Evolutionary conservation across 2,329 filamentous ascomycete genomes (phyloP), one percentile per base, ranked within the genome.

Genomic region (Endoconidiophora laricicola): DNA sequence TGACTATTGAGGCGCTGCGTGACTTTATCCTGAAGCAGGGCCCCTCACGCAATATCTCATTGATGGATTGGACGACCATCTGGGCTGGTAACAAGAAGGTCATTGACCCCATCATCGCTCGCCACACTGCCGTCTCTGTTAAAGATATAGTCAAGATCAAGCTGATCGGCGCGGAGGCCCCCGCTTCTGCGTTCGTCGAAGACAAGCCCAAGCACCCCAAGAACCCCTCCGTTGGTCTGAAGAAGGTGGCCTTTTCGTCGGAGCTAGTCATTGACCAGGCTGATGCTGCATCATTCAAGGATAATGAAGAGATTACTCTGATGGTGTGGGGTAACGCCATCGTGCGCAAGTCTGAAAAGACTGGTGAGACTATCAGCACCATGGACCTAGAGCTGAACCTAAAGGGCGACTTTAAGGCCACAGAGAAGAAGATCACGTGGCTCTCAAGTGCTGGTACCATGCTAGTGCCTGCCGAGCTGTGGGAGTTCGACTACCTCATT

Each of bases 381-480:
- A 72, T 94, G 38, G 82, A 83, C 52, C 71, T 91, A 49, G 86
- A 94, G 66, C 77, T 95, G n/a, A 83, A 96, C 65, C 76, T 95
- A 46, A 78, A 83, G 59, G 88, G 90, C 50, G 90, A 96, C 63
- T 85, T 96, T 65, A 94, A 94, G 72, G 82, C 85, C 61, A 96
- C 90, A 0, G 80, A 86, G 60, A 95, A 95, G 78, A 96, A 96
- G 73, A 78, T 96, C 37, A 95, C 88, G 1, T 96, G 90, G 90
- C 70, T 96, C 44, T 81, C 86, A 1, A 76, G 74, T 0, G 77
- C 85, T 57, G 76, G 76, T 42, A 83, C 90, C 67, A 76, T 83
- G 52, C 74, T 94, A 0, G 72, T 94, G 12, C 79, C 81, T 6
- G 60, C 79, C 0, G 73, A 79, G 58, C 68, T 76, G 1, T 70